Base-by-base conservation (phyloP, 495 filamentous ascomycete genomes). In the Penicillium malachiteum region DNA sequence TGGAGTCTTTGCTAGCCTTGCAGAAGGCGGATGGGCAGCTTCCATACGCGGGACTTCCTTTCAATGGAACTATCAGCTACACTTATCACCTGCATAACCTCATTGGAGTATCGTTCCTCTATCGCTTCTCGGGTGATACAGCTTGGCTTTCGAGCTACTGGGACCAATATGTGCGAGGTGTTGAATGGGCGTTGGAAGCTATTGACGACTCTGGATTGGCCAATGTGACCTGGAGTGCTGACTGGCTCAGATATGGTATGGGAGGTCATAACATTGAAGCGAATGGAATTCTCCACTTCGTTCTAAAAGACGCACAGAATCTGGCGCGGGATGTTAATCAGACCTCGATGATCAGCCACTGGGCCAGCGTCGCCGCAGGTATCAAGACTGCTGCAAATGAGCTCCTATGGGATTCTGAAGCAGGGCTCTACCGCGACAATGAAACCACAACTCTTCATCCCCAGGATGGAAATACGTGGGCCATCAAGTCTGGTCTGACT, bases 21-120 rank as follows among this genome's bases (percentile, higher is more conserved):
- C 79, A 84, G 55, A 66, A 72, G 41, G 40, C 64, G 14, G 48
- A 59, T 52, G 78, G 78, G 2, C 68, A 61, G 5, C 64, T 81
- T 11, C 78, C 78, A 0, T 83, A 83, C 55, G 78, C 79, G 7
- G 80, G 81, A 0, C 75, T 73, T 30, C 78, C 77, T 0, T 71
- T 83, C 46, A 14, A 5, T 5, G 61, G 74, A 11, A 68, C 73
- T 32, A 71, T 71, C 45, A 72, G 74, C 58, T 82, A 80, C 58
- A 83, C 82, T 1, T 85, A 85, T 60, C 81, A 84, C 59, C 77
- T 83, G 66, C 77, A 78, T 69, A 79, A 71, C 16, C 71, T 85
- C 60, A 77, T 82, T 39, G 80, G 78, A 4, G 73, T 76, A 13
- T 79, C 79, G 32, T 79, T 81, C 53, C 79, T 82, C 54, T 71